Conservation (phyloP, 805 yeast genomes). For the Suhomyces prunicola region DNA sequence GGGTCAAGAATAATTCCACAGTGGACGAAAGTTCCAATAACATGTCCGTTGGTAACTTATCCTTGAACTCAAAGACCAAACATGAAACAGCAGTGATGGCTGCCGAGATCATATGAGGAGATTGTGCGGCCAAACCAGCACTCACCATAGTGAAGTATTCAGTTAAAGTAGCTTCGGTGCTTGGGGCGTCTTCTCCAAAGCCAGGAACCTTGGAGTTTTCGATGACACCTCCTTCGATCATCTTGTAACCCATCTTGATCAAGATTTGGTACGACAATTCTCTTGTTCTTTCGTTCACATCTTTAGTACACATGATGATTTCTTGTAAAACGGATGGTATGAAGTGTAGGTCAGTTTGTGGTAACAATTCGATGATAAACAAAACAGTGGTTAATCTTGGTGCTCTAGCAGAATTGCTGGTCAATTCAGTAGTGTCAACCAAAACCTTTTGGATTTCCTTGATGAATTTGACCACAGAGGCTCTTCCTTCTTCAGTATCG, state of each 20-base stretch:
- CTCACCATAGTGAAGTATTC: slow-evolving; percentile 91
- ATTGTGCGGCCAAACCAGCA: slow-evolving; percentile 93
- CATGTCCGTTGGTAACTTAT: slow-evolving; percentile 54
- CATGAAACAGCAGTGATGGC: slow-evolving; percentile 83
- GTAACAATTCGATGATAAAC: slow-evolving; percentile 58
- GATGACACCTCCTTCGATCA: slow-evolving; percentile 68
- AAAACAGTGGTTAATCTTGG: slow-evolving; percentile 70
- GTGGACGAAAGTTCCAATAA: slow-evolving; percentile 78
- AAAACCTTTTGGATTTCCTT: slow-evolving; percentile 59
- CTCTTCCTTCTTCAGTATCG: slow-evolving; percentile 64
- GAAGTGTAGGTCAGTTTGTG: slow-evolving; percentile 63
- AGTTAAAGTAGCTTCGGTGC: slow-evolving; percentile 62
- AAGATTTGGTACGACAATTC: slow-evolving; percentile 72
- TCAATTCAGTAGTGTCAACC: slow-evolving; percentile 52
- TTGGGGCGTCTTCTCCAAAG: slow-evolving; percentile 59
- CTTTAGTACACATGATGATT: slow-evolving; percentile 86
- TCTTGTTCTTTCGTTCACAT: slow-evolving; percentile 88
- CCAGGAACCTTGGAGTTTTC: slow-evolving; percentile 65
- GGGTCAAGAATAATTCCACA: slow-evolving; percentile 84
- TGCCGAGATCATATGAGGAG: slow-evolving; percentile 97
- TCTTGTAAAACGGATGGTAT: slow-evolving; percentile 84
- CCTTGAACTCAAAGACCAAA: slow-evolving; percentile 80
- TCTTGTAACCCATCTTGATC: slow-evolving; percentile 74
- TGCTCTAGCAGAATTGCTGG: slow-evolving; percentile 74
- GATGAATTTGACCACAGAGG: slow-evolving; percentile 51